Percentiles rank a stretch among this genome's conserved stretches.
These are phyloP conservation scores for Sporothrix curviconia DNA, from an alignment of 2,329 filamentous ascomycete species.

Conservation along the genomic window DNA sequence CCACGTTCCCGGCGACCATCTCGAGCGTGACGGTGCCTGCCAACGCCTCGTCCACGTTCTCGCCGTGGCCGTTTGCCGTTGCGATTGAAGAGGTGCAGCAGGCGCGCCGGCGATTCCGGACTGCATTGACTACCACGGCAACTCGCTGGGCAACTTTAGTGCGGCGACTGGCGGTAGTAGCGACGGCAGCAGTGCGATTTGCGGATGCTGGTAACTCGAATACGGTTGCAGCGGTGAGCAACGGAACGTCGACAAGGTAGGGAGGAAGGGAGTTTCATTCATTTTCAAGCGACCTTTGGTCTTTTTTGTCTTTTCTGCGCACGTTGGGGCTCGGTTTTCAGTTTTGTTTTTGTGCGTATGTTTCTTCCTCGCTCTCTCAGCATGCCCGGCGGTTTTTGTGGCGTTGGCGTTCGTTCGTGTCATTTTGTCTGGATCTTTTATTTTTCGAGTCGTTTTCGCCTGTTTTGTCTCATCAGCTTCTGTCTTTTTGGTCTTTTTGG, in stretches of 20 bases:
- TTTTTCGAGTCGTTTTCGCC: too few relatives aligned
- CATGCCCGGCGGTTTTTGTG: not conserved
- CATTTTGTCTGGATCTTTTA: too few relatives aligned
- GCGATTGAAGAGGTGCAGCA: slow-evolving; percentile 46
- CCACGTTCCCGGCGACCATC: slow-evolving; percentile 24
- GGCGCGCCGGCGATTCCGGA: slow-evolving; percentile 44
- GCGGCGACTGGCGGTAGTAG: too few relatives aligned
- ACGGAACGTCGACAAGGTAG: slow-evolving; percentile 2
- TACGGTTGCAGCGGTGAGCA: not conserved
- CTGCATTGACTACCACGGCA: slow-evolving; percentile 40
- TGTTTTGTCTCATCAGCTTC: too few relatives aligned
- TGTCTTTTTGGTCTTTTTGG: not conserved
- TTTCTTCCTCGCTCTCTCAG: too few relatives aligned
- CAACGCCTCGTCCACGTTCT: slow-evolving; percentile 25
- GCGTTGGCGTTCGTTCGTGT: too few relatives aligned
- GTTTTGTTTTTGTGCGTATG: too few relatives aligned
- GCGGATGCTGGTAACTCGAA: slow-evolving; percentile 36
- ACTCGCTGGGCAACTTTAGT: slow-evolving; percentile 32
- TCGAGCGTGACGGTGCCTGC: slow-evolving; percentile 17
- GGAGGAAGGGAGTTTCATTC: too few relatives aligned
- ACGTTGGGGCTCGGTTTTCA: not conserved
- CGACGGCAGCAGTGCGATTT: slow-evolving; percentile 25
- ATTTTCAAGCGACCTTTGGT: too few relatives aligned
- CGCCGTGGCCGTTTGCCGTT: slow-evolving; percentile 52
- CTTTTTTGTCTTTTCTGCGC: not conserved